These are phyloP conservation scores for Postia placenta DNA, from an alignment of 768 basidiomycete genomes.

Conservation along the genomic window DNA sequence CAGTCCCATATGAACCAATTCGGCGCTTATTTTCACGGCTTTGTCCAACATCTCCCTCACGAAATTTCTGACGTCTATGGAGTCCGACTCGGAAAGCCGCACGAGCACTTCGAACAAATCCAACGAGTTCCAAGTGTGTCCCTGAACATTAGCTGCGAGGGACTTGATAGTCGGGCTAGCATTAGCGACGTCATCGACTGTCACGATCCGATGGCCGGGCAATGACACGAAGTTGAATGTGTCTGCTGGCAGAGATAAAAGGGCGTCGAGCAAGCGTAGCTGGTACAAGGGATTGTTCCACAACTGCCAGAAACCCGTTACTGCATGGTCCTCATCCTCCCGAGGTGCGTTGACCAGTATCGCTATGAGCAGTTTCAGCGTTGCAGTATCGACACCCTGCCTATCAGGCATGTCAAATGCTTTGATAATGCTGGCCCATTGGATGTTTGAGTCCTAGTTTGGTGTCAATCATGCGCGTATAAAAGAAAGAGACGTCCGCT, in stretches of 20 bases:
- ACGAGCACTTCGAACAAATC: constrained; percentile 88
- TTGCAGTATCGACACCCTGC: constrained; percentile 82
- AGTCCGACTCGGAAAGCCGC: constrained; percentile 69
- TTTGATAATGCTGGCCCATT: constrained; percentile 80
- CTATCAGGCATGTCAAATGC: constrained; percentile 84
- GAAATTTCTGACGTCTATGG: constrained; percentile 60
- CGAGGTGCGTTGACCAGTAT: constrained; percentile 80
- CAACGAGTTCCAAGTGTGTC: constrained; percentile 90
- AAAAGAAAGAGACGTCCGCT: constrained; percentile 26
- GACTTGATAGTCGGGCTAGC: constrained; percentile 91
- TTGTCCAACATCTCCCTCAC: constrained; percentile 92
- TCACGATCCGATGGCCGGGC: constrained; percentile 77
- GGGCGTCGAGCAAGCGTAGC: constrained; percentile 79
- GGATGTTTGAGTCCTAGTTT: constrained; percentile 53
- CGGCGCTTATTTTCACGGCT: constrained; percentile 88
- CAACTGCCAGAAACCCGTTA: constrained; percentile 76
- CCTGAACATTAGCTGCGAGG: constrained; percentile 85
- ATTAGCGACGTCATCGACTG: constrained; percentile 79
- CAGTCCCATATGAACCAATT: constrained; percentile 89
- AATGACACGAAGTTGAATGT: constrained; percentile 90
- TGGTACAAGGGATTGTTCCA: constrained; percentile 88
- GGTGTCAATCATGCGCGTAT: constrained; percentile 8
- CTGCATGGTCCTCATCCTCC: constrained; percentile 70
- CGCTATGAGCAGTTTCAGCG: constrained; percentile 82
- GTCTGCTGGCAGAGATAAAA: constrained; percentile 84